A percentile compares a stretch with the other conserved stretches of the same genome.
These are phyloP conservation scores for Amanita thiersii DNA, from an alignment of 768 basidiomycete species.

Conservation along the genomic window DNA sequence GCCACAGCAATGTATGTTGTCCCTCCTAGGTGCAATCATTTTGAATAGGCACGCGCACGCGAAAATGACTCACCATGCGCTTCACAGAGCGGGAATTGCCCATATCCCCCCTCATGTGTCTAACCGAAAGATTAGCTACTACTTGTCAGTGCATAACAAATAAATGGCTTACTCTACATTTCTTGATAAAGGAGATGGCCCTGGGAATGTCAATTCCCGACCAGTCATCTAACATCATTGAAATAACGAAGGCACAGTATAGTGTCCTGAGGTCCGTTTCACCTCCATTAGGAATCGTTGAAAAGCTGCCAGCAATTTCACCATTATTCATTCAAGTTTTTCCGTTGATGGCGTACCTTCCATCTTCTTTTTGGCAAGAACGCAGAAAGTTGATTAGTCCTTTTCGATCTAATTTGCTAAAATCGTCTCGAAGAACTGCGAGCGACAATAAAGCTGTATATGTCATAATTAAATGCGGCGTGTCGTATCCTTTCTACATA, in stretches of 20 bases:
- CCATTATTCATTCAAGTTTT: slow-evolving; percentile 4
- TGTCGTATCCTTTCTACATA: slow-evolving; percentile 46
- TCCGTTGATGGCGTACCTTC: slow-evolving; percentile 50
- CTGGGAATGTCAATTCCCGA: slow-evolving; percentile 54
- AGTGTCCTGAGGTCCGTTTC: slow-evolving; percentile 79
- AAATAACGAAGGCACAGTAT: slow-evolving; percentile 84
- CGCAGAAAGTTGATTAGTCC: slow-evolving; percentile 63
- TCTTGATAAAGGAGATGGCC: slow-evolving; percentile 55
- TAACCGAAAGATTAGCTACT: slow-evolving; percentile 21
- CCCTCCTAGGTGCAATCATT: slow-evolving; percentile 48
- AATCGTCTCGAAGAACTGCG: slow-evolving; percentile 82
- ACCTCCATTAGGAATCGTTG: slow-evolving; percentile 53
- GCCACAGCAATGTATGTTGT: slow-evolving; percentile 92
- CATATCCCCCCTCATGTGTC: slow-evolving; percentile 93
- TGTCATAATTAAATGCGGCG: slow-evolving; percentile 86
- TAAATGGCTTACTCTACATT: slow-evolving; percentile 55
- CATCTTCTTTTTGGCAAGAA: slow-evolving; percentile 70
- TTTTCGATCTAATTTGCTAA: slow-evolving; percentile 56
- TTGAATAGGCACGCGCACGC: background rate
- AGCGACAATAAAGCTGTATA: slow-evolving; percentile 85
- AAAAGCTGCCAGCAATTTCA: slow-evolving; percentile 43
- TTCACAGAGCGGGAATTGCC: slow-evolving; percentile 73
- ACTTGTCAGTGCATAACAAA: slow-evolving; percentile 8
- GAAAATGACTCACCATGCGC: slow-evolving; percentile 56
- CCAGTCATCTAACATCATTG: slow-evolving; percentile 75